Base-by-base conservation (phyloP, 2,329 filamentous ascomycete species). In the Sporothrix protearum region DNA sequence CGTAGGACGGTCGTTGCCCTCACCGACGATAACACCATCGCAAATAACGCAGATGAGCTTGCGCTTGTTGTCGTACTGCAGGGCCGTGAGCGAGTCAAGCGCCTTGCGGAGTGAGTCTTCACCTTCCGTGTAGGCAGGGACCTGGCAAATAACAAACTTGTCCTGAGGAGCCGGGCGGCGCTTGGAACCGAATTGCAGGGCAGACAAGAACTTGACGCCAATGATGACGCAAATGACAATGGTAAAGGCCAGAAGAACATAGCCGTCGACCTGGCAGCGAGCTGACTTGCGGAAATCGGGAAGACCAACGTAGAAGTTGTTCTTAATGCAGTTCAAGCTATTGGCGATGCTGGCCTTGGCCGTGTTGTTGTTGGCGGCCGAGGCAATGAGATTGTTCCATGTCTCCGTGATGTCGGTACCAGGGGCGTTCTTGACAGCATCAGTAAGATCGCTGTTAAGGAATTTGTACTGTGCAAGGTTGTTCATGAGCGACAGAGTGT, bases 121-220 rank as follows among this genome's bases (percentile, higher is more conserved):
- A 77, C 94, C 96, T 84, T 99, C 96, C 0, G 96, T 99, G 79
- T 99, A 99, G 5, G 96, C 96, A 10, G 96, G 96, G 42, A 99
- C 94, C 80, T 97, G 94, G 81, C 96, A 98, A 76, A 99, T 98
- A 76, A 99, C 94, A 77, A 99, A 99, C 80, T 98, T 99, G 81
- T 99, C 96, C 80, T 98, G 96, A 49, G 94, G 92, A 6, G 92
- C 87, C 2, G 96, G 96, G 22, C 93, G 90, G 72, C 92, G 89
- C 83, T 97, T 97, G 5, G 94, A 94, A 61, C 95, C 94, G 73
- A 99, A 92, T 78, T 97, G 96, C 55, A 99, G 86, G 14, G 96
- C 96, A 69, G 96, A 90, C 78, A 99, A 80, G 83, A 99, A 99
- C 81, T 98, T 99, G 82, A 92, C 82, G 68, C 89, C 78, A 75